Evolutionary conservation across 352 stramenopile species (phyloP), one percentile per base, ranked within the genome.

Genomic region (Hyaloperonospora brassicae): DNA sequence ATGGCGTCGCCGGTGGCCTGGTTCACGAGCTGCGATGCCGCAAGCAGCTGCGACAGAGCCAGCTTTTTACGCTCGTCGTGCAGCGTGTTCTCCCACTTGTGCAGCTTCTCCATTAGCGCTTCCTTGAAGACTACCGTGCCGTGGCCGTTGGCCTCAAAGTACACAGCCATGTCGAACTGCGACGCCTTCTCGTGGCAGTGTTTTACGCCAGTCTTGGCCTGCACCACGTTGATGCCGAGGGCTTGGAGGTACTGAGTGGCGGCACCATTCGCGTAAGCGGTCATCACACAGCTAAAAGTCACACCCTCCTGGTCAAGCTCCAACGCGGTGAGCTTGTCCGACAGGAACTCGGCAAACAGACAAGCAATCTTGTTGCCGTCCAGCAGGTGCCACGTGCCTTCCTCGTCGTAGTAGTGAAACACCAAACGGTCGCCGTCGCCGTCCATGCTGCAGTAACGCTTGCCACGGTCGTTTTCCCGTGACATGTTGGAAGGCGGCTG

Each of bases 71-170:
- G 70, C 52, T 86, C 72, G 50, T 89, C 84, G 52, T 85, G 73
- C 36, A 87, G 52, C 54, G 68, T 66, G 62, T 73, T 86, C 57
- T 90, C 80, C 66, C 72, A 79, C 60, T 89, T 88, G 61, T 87
- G 66, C 12, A 97, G 72, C 45, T 87, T 84, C 24, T 90, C 79
- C 39, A 91, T 79, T 25, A 97, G 77, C 42, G 77, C 65, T 36
- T 95, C 79, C 47, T 89, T 95, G 68, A 99, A 96, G 22, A 99
- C 70, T 24, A 99, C 95, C 2, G 96, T 99, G 36, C 97, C 97
- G 73, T 99, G 97, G 45, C 97, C 97, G 75, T 99, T 99, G 30
- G 97, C 88, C 73, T 99, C 97, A 72, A 99, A 99, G 82, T 99
- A 99, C 39, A 99, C 86, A 31, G 96, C 97, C 55, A 99, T 86